Conservation (phyloP, 1,284 basidiomycete genomes). For the Leccinum variabile region DNA sequence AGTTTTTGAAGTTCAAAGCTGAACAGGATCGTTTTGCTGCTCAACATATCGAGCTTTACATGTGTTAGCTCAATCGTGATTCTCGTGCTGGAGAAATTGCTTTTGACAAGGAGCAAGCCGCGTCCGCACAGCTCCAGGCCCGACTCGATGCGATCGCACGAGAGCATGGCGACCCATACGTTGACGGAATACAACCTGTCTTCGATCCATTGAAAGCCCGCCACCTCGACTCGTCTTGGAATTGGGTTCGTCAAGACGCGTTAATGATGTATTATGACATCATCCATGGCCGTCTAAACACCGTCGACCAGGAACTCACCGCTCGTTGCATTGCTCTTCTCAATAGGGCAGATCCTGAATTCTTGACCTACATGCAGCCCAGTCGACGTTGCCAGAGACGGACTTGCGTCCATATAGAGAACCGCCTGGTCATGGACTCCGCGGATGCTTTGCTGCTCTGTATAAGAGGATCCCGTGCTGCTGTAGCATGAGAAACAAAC, state of each 20-base stretch:
- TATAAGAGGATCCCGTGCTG: slow-evolving; percentile 14
- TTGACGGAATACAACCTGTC: slow-evolving; percentile 91
- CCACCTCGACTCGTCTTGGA: slow-evolving; percentile 98
- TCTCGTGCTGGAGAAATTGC: slow-evolving; percentile 89
- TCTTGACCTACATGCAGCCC: slow-evolving; percentile 88
- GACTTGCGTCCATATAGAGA: not conserved
- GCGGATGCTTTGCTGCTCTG: not conserved
- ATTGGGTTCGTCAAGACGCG: slow-evolving; percentile 97
- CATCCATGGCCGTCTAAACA: slow-evolving; percentile 90
- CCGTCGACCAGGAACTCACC: slow-evolving; percentile 94
- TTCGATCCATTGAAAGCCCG: slow-evolving; percentile 97
- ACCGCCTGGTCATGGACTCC: not conserved
- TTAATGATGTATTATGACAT: slow-evolving; percentile 97
- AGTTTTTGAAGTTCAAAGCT: slow-evolving; percentile 94
- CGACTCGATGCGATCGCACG: slow-evolving; percentile 85
- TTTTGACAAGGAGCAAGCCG: slow-evolving; percentile 83
- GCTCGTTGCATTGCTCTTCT: slow-evolving; percentile 96
- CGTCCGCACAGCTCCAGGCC: slow-evolving; percentile 72
- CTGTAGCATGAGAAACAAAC: not conserved
- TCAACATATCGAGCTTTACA: slow-evolving; percentile 93
- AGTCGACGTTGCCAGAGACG: not conserved
- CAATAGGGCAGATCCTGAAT: slow-evolving; percentile 92
- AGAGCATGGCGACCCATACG: slow-evolving; percentile 91
- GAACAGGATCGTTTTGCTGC: slow-evolving; percentile 92
- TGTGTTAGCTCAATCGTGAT: slow-evolving; percentile 94